phyloP scores from a whole-genome alignment of 768 basidiomycete genomes.

The Phanerodontia chrysosporium region DNA sequence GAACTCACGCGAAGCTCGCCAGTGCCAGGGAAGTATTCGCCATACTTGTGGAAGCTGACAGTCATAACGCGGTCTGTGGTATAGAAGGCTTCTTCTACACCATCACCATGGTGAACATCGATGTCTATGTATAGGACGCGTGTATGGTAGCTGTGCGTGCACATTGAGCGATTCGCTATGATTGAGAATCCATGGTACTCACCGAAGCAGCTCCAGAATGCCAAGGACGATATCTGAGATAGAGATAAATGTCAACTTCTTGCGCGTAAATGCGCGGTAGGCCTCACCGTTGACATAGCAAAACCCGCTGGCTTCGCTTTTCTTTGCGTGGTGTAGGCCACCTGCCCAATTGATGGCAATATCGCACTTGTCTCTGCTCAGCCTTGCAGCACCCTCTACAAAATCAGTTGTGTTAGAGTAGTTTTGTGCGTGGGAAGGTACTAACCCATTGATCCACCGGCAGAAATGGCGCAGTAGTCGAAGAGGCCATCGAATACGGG shows the following conservation, averaged over 20 bases:
- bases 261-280: not conserved
- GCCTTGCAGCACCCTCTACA: slow-evolving; percentile 91
- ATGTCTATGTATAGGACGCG: slow-evolving; percentile 98
- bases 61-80: slow-evolving; percentile 99
- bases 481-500: slow-evolving; percentile 98
- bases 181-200: slow-evolving; percentile 13
- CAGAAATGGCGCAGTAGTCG: slow-evolving; percentile 98
- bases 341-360: slow-evolving; percentile 99
- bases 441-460: slow-evolving; percentile 99
- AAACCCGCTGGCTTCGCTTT: slow-evolving; percentile 97
- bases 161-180: not conserved
- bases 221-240: slow-evolving; percentile 89
- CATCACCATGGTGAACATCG: slow-evolving; percentile 98
- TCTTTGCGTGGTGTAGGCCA: slow-evolving; percentile 97
- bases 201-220: slow-evolving; percentile 90
- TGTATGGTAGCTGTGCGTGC: slow-evolving; percentile 70
- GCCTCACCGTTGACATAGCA: slow-evolving; percentile 93
- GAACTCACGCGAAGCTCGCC: slow-evolving; percentile 83
- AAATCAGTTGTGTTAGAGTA: too few species aligned
- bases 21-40: slow-evolving; percentile 98
- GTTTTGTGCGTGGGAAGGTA: slow-evolving; percentile 7
- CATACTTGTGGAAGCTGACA: slow-evolving; percentile 96
- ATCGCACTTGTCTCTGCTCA: slow-evolving; percentile 96
- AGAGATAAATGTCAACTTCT: not conserved
- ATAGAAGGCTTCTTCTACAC: slow-evolving; percentile 99